Evolutionary conservation across 2,329 filamentous ascomycete genomes (phyloP).

Genomic region (Fusarium beomiforme): DNA sequence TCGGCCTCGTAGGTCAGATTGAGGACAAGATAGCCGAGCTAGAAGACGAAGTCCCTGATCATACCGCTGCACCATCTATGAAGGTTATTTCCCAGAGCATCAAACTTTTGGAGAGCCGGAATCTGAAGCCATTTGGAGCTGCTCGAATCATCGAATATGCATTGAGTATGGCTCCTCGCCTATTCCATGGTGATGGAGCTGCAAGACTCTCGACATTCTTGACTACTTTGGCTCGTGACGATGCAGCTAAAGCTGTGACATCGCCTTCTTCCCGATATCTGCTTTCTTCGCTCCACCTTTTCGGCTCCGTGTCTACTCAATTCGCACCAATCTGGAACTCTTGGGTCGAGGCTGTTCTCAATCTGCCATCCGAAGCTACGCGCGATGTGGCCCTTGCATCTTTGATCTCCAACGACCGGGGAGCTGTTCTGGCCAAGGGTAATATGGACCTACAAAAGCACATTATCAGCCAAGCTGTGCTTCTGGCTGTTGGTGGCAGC

Average conservation of each 20-base stretch:
- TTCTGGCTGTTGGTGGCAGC: conserved; percentile 48
- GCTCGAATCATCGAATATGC: conserved; percentile 57
- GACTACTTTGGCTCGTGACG: conserved; percentile 60
- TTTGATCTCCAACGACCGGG: conserved; percentile 59
- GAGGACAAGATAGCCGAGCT: conserved; percentile 46
- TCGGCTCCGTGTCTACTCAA: conserved; percentile 55
- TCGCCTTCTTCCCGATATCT: conserved; percentile 76
- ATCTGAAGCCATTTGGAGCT: conserved; percentile 67
- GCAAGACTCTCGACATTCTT: conserved; percentile 56
- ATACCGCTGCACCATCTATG: conserved; percentile 44
- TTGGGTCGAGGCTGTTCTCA: conserved; percentile 56
- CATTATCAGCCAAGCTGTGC: conserved; percentile 53
- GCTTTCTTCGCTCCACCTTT: conserved; percentile 70
- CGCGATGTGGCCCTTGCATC: conserved; percentile 51
- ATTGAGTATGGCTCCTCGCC: conserved; percentile 50
- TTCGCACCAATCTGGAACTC: conserved; percentile 58
- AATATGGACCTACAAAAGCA: conserved; percentile 58
- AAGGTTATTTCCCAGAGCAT: conserved; percentile 50
- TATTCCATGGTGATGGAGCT: conserved; percentile 51
- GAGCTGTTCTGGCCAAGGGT: conserved; percentile 51
- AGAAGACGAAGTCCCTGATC: conserved; percentile 40
- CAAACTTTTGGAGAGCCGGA: conserved; percentile 58
- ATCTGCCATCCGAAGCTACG: conserved; percentile 34
- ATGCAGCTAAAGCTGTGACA: conserved; percentile 67
- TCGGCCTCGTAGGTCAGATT: conserved; percentile 64